Evolutionary conservation across 352 stramenopile genomes (phyloP).

Genomic region (Nothophytophthora sp.): DNA sequence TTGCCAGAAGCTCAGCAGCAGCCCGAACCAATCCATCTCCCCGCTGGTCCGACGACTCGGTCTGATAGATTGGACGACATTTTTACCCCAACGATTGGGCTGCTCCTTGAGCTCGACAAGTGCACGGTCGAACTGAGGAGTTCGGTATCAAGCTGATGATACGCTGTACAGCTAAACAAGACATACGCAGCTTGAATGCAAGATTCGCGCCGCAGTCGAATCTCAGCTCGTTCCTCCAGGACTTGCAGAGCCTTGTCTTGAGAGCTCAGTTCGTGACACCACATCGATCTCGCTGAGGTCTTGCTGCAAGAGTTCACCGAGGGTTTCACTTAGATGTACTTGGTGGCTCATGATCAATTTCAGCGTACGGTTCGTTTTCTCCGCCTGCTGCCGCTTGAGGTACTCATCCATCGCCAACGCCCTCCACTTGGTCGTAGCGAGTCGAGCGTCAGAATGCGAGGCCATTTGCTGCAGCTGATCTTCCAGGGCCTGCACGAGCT

Average conservation of each 20-base stretch:
- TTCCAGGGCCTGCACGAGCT: conserved; percentile 14
- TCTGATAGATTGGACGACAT: no score
- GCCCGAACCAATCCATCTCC: no score
- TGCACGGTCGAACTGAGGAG: no score
- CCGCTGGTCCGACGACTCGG: no score
- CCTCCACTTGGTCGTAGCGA: conserved; percentile 5
- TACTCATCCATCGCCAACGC: conserved; percentile 12
- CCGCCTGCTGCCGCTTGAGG: conserved; percentile 15
- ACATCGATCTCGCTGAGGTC: background rate
- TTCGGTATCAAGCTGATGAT: no score
- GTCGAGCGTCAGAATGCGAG: background rate
- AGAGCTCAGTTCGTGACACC: conserved; percentile 2
- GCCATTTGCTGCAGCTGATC: conserved; percentile 15
- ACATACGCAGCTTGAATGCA: no score
- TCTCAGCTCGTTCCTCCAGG: background rate
- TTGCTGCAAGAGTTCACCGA: background rate
- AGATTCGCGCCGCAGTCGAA: background rate
- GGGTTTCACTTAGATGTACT: conserved; percentile 7
- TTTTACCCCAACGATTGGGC: no score
- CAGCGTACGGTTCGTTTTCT: conserved; percentile 23
- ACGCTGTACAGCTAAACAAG: no score
- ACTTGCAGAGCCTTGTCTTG: no score
- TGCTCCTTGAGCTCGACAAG: no score
- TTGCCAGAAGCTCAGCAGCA: no score
- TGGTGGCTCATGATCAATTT: conserved; percentile 12